Conservation (phyloP, 768 basidiomycete genomes). For the Tylopilus plumbeoviolaceoides region DNA sequence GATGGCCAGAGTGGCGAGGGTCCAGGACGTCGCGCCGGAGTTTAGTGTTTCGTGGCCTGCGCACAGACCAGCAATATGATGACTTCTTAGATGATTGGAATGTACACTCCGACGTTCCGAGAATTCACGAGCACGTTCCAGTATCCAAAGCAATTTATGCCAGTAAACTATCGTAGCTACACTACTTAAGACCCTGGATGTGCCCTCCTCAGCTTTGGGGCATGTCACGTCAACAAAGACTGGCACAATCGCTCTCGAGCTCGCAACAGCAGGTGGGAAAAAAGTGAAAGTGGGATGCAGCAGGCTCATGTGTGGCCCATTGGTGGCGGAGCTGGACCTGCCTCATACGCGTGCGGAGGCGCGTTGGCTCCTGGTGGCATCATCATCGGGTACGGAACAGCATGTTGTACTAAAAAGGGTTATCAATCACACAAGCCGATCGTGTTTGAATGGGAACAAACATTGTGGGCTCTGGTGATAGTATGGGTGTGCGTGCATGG, state of each 20-base stretch:
- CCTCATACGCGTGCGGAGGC: constrained; percentile 73
- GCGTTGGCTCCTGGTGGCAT: constrained; percentile 67
- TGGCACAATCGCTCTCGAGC: constrained; percentile 21
- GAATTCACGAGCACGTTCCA: not conserved
- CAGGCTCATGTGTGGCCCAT: constrained; percentile 67
- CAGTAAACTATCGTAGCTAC: constrained; percentile 28
- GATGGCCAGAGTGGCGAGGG: constrained; percentile 47
- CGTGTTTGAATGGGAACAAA: constrained; percentile 35
- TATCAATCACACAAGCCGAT: constrained; percentile 26
- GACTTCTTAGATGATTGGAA: no score
- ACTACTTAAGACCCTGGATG: constrained; percentile 13
- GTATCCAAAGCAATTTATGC: constrained; percentile 28
- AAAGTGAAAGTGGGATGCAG: constrained; percentile 8
- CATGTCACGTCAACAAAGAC: constrained; percentile 28
- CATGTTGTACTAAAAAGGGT: constrained; percentile 66
- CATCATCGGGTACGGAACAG: constrained; percentile 90
- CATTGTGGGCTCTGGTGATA: constrained; percentile 89
- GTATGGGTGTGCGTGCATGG: constrained; percentile 80
- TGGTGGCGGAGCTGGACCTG: constrained; percentile 61
- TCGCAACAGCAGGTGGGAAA: constrained; percentile 26
- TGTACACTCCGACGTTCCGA: not conserved
- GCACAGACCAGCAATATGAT: constrained; percentile 12
- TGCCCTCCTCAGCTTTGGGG: constrained; percentile 7
- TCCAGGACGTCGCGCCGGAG: not conserved
- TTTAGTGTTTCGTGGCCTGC: not conserved